These are phyloP conservation scores for Neofusicoccum cordaticola DNA, from an alignment of 2,329 filamentous ascomycete species.

Conservation along the genomic window DNA sequence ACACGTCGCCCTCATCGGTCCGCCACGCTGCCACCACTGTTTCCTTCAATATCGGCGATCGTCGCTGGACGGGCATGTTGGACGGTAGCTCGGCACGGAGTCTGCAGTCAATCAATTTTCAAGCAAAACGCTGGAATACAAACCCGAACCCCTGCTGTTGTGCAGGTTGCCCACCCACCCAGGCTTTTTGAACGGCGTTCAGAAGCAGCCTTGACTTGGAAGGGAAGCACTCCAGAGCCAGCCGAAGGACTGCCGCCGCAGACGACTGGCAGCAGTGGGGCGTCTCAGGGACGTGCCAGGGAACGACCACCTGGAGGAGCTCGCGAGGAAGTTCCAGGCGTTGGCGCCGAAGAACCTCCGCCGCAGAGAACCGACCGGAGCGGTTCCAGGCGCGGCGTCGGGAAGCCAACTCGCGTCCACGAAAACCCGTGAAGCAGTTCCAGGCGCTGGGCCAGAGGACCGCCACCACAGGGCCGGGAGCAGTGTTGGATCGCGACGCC, in stretches of 20 bases:
- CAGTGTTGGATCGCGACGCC: too few species aligned
- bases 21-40: neutral
- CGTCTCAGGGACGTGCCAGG: neutral
- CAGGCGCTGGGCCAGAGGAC: neutral
- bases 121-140: neutral
- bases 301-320: neutral
- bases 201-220: slow-evolving; percentile 5
- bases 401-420: neutral
- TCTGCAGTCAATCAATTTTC: neutral
- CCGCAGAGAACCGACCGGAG: neutral
- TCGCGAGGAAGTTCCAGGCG: neutral
- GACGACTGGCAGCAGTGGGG: neutral
- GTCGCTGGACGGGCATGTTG: neutral
- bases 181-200: slow-evolving; percentile 5
- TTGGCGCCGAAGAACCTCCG: neutral
- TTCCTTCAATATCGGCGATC: neutral
- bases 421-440: neutral
- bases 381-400: neutral
- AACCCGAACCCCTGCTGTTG: neutral
- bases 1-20: neutral
- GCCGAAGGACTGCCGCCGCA: neutral
- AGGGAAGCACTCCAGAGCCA: neutral
- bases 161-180: slow-evolving; percentile 11
- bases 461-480: neutral
- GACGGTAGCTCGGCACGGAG: neutral